phyloP scores from a whole-genome alignment of 306 rosid genomes.

The Corylus americana region DNA sequence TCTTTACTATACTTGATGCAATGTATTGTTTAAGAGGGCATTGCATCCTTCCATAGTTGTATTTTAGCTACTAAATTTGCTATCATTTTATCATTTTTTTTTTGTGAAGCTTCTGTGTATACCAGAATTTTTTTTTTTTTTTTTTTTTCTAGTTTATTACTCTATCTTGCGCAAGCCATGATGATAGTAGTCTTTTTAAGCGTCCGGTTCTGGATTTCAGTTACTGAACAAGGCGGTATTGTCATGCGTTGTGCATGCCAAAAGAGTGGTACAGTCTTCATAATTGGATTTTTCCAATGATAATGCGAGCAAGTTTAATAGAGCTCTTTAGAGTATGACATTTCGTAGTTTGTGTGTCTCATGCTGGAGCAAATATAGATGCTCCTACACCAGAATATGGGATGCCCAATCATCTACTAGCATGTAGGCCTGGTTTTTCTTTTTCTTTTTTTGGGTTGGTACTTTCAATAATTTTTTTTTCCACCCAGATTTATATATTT shows the following conservation, averaged over 20 bases:
- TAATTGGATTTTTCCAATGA: not conserved
- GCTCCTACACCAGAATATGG: not conserved
- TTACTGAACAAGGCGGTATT: not conserved
- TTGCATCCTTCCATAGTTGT: no score
- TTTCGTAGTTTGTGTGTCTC: not conserved
- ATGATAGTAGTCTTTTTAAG: not conserved
- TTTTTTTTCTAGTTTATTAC: not conserved
- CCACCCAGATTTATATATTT: not conserved
- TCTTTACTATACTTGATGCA: no score
- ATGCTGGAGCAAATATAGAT: constrained; percentile 3
- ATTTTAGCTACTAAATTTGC: no score
- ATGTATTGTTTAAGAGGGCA: no score
- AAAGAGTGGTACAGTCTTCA: no score
- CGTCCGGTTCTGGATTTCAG: not conserved
- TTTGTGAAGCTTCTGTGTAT: not conserved
- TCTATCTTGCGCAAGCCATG: not conserved
- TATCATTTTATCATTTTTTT: not conserved
- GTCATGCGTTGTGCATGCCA: not conserved
- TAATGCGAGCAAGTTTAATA: not conserved
- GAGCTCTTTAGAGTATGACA: not conserved
- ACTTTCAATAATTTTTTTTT: not conserved
- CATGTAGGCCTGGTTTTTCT: not conserved
- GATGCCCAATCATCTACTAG: not conserved
- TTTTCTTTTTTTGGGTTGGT: not conserved
- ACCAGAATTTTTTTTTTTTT: not conserved